Evolutionary conservation across 1,284 basidiomycete genomes (phyloP).

Genomic region (Ceratobasidium sp.): DNA sequence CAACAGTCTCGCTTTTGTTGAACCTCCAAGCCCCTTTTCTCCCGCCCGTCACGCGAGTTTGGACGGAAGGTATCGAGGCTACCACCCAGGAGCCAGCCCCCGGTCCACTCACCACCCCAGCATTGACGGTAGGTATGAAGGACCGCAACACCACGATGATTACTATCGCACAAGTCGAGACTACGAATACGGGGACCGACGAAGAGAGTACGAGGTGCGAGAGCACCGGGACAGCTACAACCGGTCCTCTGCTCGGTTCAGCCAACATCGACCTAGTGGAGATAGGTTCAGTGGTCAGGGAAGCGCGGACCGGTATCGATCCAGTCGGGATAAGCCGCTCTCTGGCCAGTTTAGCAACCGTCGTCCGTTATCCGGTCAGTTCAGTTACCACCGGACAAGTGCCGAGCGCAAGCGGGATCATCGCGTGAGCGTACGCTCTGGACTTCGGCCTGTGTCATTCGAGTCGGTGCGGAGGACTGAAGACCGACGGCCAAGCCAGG

Average conservation of each 20-base stretch:
- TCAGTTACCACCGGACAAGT: neutral
- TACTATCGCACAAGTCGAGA: neutral
- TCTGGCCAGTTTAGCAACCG: conserved; percentile 7
- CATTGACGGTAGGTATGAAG: neutral
- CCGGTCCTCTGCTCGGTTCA: conserved; percentile 8
- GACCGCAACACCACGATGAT: neutral
- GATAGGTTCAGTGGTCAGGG: neutral
- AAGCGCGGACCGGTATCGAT: neutral
- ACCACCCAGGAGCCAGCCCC: conserved; percentile 22
- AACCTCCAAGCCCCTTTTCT: conserved; percentile 26
- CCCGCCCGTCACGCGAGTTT: conserved; percentile 34
- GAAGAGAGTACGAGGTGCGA: neutral
- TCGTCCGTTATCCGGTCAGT: conserved; percentile 28
- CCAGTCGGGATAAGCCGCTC: neutral
- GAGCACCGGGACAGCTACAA: neutral
- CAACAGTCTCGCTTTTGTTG: conserved; percentile 4
- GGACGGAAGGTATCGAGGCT: conserved; percentile 29
- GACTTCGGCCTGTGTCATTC: conserved; percentile 19
- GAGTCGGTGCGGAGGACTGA: conserved; percentile 31
- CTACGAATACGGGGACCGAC: neutral
- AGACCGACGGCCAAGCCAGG: neutral
- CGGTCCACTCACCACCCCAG: neutral
- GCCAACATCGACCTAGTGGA: conserved; percentile 11
- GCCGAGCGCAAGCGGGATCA: conserved; percentile 21
- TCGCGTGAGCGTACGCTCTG: conserved; percentile 30